Percentiles rank a stretch among this genome's conserved stretches.
These are phyloP conservation scores for Pleurotus tuber-regium DNA, from an alignment of 768 basidiomycete genomes.

Conservation along the genomic window DNA sequence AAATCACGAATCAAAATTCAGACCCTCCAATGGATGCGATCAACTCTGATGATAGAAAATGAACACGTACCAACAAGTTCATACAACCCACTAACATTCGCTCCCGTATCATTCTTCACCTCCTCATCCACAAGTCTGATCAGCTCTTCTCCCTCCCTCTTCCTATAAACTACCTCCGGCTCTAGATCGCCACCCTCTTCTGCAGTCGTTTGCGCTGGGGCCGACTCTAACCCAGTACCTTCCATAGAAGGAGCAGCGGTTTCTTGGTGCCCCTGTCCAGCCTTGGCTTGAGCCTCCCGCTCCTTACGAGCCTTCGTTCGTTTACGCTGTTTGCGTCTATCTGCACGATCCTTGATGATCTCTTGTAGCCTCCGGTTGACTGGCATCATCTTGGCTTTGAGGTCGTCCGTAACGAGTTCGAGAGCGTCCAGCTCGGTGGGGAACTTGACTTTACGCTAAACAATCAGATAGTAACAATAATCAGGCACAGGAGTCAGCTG, in stretches of 20 bases:
- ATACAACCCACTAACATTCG: conserved; percentile 80
- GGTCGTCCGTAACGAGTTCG: conserved; percentile 78
- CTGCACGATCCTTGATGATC: conserved; percentile 78
- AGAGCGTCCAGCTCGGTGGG: conserved; percentile 83
- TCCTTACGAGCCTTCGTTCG: conserved; percentile 50
- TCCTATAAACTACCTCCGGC: conserved; percentile 62
- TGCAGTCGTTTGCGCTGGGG: conserved; percentile 18
- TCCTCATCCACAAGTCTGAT: conserved; percentile 60
- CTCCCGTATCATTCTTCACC: conserved; percentile 65
- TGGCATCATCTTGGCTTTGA: conserved; percentile 68
- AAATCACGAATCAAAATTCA: background rate
- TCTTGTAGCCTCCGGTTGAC: conserved; percentile 72
- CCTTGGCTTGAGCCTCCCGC: conserved; percentile 1
- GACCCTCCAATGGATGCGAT: background rate
- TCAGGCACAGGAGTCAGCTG: background rate
- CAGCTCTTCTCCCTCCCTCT: conserved; percentile 64
- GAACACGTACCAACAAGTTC: conserved; percentile 94
- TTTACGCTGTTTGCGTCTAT: conserved; percentile 80
- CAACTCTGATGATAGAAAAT: no score
- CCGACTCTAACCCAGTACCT: conserved; percentile 11
- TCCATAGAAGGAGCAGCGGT: background rate
- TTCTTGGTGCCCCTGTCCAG: no score
- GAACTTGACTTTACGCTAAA: conserved; percentile 88
- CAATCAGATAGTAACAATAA: background rate
- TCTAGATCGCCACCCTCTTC: conserved; percentile 48